Percentiles rank a stretch among this genome's conserved stretches.
Conservation (phyloP, 2,329 filamentous ascomycete species). For the Hypoxylon sp. region DNA sequence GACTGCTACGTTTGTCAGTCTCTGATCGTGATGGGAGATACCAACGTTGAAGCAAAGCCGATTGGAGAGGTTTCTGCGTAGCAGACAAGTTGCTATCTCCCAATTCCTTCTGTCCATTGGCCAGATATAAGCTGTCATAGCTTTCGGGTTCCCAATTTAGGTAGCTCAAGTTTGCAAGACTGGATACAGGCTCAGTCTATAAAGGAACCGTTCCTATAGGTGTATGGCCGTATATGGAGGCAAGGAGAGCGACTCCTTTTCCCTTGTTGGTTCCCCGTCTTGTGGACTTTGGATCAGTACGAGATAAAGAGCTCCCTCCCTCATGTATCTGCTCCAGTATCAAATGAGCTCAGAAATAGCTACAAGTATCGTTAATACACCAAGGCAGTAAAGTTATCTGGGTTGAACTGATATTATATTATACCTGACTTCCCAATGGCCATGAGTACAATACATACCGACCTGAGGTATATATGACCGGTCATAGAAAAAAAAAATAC, state of each 20-base stretch:
- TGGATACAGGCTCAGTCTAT: neutral
- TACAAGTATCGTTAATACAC: too few species aligned
- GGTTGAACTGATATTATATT: too few species aligned
- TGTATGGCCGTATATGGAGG: neutral
- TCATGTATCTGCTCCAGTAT: neutral
- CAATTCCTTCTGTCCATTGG: slow-evolving; percentile 4
- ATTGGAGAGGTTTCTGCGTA: neutral
- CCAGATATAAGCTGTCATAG: neutral
- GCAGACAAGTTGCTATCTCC: neutral
- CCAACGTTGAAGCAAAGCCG: neutral
- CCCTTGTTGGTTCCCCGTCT: too few species aligned
- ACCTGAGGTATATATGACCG: too few species aligned
- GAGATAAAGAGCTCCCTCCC: slow-evolving; percentile 13
- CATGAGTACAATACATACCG: too few species aligned
- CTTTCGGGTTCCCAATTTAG: neutral
- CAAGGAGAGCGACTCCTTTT: slow-evolving; percentile 10
- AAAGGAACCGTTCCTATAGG: slow-evolving; percentile 6
- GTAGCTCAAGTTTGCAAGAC: neutral
- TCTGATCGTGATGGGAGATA: slow-evolving; percentile 19
- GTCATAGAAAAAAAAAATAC: too few species aligned
- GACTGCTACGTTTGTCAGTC: slow-evolving; percentile 3
- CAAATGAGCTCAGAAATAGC: too few species aligned
- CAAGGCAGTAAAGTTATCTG: too few species aligned
- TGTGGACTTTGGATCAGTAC: slow-evolving; percentile 18
- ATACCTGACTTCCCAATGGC: too few species aligned